phyloP scores from a whole-genome alignment of 164 flowering plant genomes.

The Aristolochia californica region DNA sequence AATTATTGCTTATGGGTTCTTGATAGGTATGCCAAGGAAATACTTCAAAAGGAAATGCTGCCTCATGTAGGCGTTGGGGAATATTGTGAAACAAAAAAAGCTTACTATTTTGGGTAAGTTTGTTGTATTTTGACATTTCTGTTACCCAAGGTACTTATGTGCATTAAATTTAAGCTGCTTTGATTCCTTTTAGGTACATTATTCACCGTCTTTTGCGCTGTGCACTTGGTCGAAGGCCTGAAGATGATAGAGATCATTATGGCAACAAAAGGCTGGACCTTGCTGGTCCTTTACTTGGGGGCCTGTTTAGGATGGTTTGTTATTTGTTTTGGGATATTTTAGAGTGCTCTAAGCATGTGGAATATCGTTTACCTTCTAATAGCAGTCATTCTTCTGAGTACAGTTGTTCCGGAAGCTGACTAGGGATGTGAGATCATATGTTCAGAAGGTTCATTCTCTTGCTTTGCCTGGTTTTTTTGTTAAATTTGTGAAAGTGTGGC shows the following conservation, averaged over 20 bases:
- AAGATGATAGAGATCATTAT: slow-evolving; percentile 98
- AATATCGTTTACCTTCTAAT: not conserved
- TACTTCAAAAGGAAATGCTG: slow-evolving; percentile 97
- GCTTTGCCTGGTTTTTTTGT: not conserved
- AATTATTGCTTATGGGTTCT: not conserved
- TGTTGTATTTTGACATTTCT: not conserved
- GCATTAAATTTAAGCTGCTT: not conserved
- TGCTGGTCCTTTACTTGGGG: slow-evolving; percentile 97
- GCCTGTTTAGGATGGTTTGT: slow-evolving; percentile 84
- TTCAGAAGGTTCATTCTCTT: slow-evolving; percentile 50
- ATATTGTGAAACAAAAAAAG: slow-evolving; percentile 95
- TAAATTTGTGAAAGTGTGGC: not conserved
- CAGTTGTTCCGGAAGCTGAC: slow-evolving; percentile 95
- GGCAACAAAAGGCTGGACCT: slow-evolving; percentile 97
- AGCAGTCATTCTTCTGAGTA: slow-evolving; percentile 8
- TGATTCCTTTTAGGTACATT: slow-evolving; percentile 48
- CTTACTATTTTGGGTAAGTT: slow-evolving; percentile 87
- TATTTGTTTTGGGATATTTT: not conserved
- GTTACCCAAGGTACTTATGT: not conserved
- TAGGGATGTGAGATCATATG: slow-evolving; percentile 88
- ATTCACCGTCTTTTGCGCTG: slow-evolving; percentile 87
- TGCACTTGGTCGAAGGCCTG: slow-evolving; percentile 93
- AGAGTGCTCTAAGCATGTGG: not conserved
- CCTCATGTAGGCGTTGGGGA: slow-evolving; percentile 98
- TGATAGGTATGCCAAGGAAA: slow-evolving; percentile 85